Percentiles rank a stretch among this genome's conserved stretches.
phyloP scores from a whole-genome alignment of 2,329 filamentous ascomycete genomes.

The Metarhizium brunneum region DNA sequence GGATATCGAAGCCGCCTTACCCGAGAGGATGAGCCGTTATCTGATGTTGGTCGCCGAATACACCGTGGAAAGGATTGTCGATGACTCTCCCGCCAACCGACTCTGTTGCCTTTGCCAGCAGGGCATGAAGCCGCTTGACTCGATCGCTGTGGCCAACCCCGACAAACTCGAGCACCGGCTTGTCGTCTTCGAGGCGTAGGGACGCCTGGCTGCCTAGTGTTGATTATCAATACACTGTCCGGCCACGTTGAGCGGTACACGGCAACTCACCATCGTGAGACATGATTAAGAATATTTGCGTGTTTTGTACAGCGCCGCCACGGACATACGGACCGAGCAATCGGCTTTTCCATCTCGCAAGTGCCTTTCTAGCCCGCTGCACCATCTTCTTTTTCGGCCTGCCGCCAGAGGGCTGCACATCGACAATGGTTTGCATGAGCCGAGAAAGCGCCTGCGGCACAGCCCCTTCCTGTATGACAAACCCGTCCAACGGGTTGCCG shows the following conservation, averaged over 20 bases:
- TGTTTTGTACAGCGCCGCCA: conserved; percentile 47
- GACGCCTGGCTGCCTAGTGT: conserved; percentile 45
- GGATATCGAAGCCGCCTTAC: conserved; percentile 19
- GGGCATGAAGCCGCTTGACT: conserved; percentile 39
- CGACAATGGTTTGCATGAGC: conserved; percentile 48
- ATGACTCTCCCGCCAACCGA: conserved; percentile 52
- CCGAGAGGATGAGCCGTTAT: conserved; percentile 57
- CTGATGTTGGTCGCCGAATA: conserved; percentile 41
- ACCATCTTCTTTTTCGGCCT: conserved; percentile 18
- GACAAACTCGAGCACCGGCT: conserved; percentile 48
- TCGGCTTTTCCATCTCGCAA: conserved; percentile 30
- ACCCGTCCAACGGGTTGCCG: conserved; percentile 49
- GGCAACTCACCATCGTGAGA: conserved; percentile 46
- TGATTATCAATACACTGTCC: background rate
- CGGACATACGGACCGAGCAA: conserved; percentile 49
- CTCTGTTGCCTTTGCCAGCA: conserved; percentile 45
- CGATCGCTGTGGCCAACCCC: conserved; percentile 48
- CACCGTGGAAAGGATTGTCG: conserved; percentile 47
- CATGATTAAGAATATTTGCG: conserved; percentile 58
- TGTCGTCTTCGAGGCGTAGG: conserved; percentile 49
- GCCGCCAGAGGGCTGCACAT: conserved; percentile 26
- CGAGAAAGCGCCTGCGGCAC: conserved; percentile 47
- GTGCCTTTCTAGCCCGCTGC: conserved; percentile 5
- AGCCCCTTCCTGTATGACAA: conserved; percentile 54
- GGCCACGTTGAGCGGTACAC: background rate